Base-by-base conservation (phyloP, 1,139 yeast genomes). In the Debaryomyces fabryi region DNA sequence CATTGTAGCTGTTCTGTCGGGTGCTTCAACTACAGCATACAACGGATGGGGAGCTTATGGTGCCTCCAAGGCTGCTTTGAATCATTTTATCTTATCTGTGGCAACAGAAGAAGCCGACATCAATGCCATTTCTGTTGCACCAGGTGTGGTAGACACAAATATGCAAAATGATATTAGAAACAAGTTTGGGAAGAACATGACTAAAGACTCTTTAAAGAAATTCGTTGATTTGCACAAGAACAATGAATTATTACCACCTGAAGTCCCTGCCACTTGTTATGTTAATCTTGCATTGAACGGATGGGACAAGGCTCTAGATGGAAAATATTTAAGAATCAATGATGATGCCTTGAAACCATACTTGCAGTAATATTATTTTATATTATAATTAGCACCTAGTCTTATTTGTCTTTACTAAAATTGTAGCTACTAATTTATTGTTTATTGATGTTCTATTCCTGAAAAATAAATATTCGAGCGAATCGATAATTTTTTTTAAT, bases 1-100 rank as follows among this genome's bases (percentile, higher is more conserved):
- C 42, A 74, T 87, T 29, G 74, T 92, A 16, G 82, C 86, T 48
- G 96, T 91, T 0, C 87, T 95, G 23, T 88, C 96, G 1, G 97
- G 97, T 6, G 97, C 98, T 0, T 77, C 92, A 2, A 71, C 76
- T 1, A 73, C 72, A 40, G 71, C 82, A 15, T 83, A 82, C 58
- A 65, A 65, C 55, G 91, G 92, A 10, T 91, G 97, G 97, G 85
- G 86, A 33, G 96, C 96, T 3, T 92, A 92, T 59, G 96, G 97
- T 1, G 73, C 91, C 2, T 83, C 96, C 15, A 92, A 92, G 67
- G 97, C 97, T 0, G 96, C 97, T 0, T 64, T 91, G 49, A 89
- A 92, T 66, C 91, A 85, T 59, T 76, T 90, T 47, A 83, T 88
- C 7, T 63, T 71, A 42, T 81, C 89, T 8, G 65, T 92, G 21